Base-by-base conservation (phyloP, 352 stramenopile species). In the Pythium scleroteichum region DNA sequence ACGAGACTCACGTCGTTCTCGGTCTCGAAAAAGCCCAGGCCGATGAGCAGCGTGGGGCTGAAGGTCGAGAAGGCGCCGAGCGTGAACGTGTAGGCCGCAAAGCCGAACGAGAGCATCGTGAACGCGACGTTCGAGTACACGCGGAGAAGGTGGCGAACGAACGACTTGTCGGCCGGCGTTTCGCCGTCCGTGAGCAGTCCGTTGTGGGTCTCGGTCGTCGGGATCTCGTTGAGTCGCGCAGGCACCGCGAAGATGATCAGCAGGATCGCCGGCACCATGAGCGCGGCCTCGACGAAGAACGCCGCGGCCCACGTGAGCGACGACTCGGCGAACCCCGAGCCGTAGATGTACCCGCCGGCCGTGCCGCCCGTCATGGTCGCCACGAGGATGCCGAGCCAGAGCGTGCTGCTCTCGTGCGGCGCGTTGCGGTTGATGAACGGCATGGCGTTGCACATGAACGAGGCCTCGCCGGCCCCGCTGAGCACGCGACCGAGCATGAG, bases 361-460 rank as follows among this genome's bases (percentile, higher is more conserved):
- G 85, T 97, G 23, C 92, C 92, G 22, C 95, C 82, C 3, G 94
- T 97, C 55, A 98, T 92, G 4, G 87, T 95, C 20, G 85, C 92
- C 61, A 98, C 79, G 65, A 97, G 98, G 45, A 98, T 71, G 42
- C 88, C 92, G 29, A 99, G 71, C 74, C 92, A 98, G 29, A 97
- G 64, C 26, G 92, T 89, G 29, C 84, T 78, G 23, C 75, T 82
- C 23, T 0, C 75, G 39, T 83, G 66, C 1, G 85, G 84, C 2
- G 87, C 94, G 59, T 90, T 77, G 64, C 95, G 80, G 52, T 98
- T 86, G 68, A 98, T 98, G 62, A 98, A 96, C 0, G 95, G 92
- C 29, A 87, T 93, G 7, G 93, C 91, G 10, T 96, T 91, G 42
- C 92, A 94, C 59, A 97, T 87, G 77, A 98, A 97, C n/a, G 88